Evolutionary conservation across 2,329 filamentous ascomycete genomes (phyloP).

Genomic region (Helminthosporium solani): DNA sequence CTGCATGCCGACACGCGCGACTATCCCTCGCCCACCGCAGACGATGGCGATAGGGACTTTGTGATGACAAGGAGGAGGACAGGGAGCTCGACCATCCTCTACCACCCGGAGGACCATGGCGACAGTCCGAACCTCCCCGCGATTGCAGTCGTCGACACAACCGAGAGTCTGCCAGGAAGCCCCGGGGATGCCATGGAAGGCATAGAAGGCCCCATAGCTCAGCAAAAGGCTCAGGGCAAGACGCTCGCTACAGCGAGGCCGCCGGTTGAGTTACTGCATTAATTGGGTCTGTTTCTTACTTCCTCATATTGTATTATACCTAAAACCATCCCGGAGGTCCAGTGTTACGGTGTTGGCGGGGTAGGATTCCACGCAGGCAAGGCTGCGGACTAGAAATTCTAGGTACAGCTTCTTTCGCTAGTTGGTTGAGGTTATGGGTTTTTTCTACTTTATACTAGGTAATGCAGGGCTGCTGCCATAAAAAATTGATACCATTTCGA

Average conservation of each 20-base stretch:
- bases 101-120: slow-evolving; percentile 63
- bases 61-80: slow-evolving; percentile 38
- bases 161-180: slow-evolving; percentile 47
- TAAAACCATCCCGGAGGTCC: slow-evolving; percentile 17
- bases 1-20: slow-evolving; percentile 47
- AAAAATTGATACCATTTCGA: not conserved
- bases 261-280: slow-evolving; percentile 44
- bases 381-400: not conserved
- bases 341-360: slow-evolving; percentile 30
- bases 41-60: slow-evolving; percentile 18
- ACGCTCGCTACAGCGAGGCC: slow-evolving; percentile 39
- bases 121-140: slow-evolving; percentile 60
- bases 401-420: not conserved
- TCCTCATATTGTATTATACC: slow-evolving; percentile 16
- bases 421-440: not conserved
- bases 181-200: slow-evolving; percentile 49
- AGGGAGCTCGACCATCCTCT: slow-evolving; percentile 62
- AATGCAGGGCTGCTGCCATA: slow-evolving; percentile 1
- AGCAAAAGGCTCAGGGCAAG: slow-evolving; percentile 37
- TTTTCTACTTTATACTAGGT: not conserved
- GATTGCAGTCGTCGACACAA: slow-evolving; percentile 65
- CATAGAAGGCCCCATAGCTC: slow-evolving; percentile 37
- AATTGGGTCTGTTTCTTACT: slow-evolving; percentile 4
- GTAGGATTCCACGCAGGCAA: not conserved
- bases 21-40: slow-evolving; percentile 20